These are phyloP conservation scores for Malbranchea cinnamomea DNA, from an alignment of 2,329 filamentous ascomycete species.

Conservation along the genomic window DNA sequence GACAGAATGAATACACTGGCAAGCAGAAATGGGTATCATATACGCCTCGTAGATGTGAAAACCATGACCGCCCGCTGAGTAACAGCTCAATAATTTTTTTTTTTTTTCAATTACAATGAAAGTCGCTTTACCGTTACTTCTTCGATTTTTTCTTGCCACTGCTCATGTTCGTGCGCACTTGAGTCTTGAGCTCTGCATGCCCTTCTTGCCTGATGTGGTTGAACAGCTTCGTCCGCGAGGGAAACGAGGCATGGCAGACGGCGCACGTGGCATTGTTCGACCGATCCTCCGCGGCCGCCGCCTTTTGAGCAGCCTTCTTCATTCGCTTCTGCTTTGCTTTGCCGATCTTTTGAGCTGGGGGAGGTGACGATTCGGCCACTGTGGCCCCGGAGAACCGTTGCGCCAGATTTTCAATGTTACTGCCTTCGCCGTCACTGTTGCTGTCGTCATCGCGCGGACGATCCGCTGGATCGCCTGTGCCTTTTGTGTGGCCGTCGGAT, in stretches of 20 bases:
- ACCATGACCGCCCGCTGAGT: too few species aligned
- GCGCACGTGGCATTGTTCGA: conserved; percentile 50
- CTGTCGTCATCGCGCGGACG: too few species aligned
- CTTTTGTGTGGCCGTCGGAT: too few species aligned
- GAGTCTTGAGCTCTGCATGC: conserved; percentile 43
- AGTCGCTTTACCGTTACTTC: conserved; percentile 8
- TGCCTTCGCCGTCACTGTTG: too few species aligned
- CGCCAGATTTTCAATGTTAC: too few species aligned
- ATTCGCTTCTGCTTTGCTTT: conserved; percentile 41
- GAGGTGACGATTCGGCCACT: conserved; percentile 5
- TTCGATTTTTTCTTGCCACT: too few species aligned
- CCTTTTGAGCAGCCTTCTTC: conserved; percentile 31
- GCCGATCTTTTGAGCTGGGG: conserved; percentile 26
- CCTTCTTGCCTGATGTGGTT: conserved; percentile 51
- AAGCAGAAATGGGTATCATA: too few species aligned
- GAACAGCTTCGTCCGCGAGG: conserved; percentile 58
- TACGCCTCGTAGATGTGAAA: too few species aligned
- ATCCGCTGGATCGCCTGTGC: too few species aligned
- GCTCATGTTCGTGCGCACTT: too few species aligned
- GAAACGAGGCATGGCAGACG: conserved; percentile 64
- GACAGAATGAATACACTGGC: too few species aligned
- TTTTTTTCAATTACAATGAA: too few species aligned
- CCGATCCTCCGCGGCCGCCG: conserved; percentile 9
- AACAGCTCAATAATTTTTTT: not conserved
- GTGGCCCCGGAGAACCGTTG: conserved; percentile 12